Percentiles rank a stretch among this genome's conserved stretches.
Evolutionary conservation across 2,329 filamentous ascomycete genomes (phyloP).

Genomic region (Emergomyces africanus): DNA sequence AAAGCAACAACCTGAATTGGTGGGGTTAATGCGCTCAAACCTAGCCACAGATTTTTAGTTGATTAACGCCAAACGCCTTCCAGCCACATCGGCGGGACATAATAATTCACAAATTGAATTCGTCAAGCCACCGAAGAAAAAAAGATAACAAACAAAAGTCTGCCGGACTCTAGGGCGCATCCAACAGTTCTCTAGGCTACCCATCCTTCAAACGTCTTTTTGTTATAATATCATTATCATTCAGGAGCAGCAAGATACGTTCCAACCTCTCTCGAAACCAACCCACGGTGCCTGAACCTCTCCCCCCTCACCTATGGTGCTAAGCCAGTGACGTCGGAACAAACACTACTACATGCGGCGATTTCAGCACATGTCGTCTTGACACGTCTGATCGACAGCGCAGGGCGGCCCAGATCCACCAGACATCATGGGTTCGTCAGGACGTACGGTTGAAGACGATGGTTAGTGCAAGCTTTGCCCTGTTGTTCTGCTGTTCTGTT

Average conservation of each 20-base stretch:
- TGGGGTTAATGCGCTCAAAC: neutral
- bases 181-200: neutral
- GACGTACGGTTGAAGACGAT: constrained; percentile 24
- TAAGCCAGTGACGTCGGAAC: neutral
- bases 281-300: neutral
- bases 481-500: neutral
- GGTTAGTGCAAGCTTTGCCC: constrained; percentile 21
- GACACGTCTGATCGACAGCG: neutral
- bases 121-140: neutral
- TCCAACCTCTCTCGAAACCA: neutral
- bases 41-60: neutral
- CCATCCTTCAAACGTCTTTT: neutral
- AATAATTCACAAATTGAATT: too few relatives aligned
- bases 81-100: too few relatives aligned
- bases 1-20: neutral
- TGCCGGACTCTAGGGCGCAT: neutral
- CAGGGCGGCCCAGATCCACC: constrained; percentile 1
- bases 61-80: neutral
- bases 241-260: neutral
- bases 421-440: constrained; percentile 18
- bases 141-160: neutral
- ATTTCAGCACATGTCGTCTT: neutral
- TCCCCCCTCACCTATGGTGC: neutral
- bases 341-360: neutral
- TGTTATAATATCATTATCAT: neutral